These are phyloP conservation scores for Yamadazyma akitaensis DNA, from an alignment of 805 yeast genomes.

Conservation along the genomic window DNA sequence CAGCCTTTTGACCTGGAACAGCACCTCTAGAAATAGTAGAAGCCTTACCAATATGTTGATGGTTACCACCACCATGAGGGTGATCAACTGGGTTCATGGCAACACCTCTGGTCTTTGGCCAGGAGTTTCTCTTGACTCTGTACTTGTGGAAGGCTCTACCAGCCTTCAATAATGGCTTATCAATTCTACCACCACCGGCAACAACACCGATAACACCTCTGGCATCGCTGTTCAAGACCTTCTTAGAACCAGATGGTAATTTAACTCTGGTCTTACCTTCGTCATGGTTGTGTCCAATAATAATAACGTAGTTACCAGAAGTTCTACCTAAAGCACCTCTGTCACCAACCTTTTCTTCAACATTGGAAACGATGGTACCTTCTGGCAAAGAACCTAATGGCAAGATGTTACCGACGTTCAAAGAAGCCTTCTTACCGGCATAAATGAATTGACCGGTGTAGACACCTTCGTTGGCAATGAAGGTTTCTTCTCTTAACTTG, in stretches of 20 bases:
- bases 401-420: constrained; percentile 94
- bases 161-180: constrained; percentile 99
- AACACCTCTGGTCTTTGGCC: constrained; percentile 99
- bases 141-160: constrained; percentile 99
- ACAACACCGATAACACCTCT: constrained; percentile 99
- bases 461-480: constrained; percentile 99
- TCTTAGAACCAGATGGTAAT: constrained; percentile 99
- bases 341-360: constrained; percentile 98
- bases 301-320: constrained; percentile 98
- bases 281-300: constrained; percentile 98
- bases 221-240: constrained; percentile 90
- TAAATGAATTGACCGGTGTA: constrained; percentile 99
- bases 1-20: constrained; percentile 99
- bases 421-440: constrained; percentile 98
- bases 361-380: constrained; percentile 98
- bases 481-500: constrained; percentile 96
- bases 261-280: constrained; percentile 99
- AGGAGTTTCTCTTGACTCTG: constrained; percentile 99
- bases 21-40: constrained; percentile 99
- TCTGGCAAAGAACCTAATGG: constrained; percentile 98
- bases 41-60: constrained; percentile 99
- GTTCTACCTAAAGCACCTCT: constrained; percentile 99
- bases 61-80: constrained; percentile 99
- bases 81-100: constrained; percentile 99
- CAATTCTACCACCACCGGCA: constrained; percentile 99